Evolutionary conservation across 2,329 filamentous ascomycete species (phyloP).

Genomic region (Epichloe glyceriae): DNA sequence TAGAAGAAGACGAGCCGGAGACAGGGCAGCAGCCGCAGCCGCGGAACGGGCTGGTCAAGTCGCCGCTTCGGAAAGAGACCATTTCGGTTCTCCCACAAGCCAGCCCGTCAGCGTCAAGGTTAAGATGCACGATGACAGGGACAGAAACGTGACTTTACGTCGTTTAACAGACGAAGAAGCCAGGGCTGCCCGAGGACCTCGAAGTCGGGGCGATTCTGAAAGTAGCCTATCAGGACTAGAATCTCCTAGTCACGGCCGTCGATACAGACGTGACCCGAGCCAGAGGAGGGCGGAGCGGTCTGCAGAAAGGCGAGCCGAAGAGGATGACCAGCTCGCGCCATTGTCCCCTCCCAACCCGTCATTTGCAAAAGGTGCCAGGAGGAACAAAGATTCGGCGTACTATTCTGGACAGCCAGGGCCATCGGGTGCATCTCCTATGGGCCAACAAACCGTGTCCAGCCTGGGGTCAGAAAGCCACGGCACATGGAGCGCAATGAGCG

Average conservation of each 20-base stretch:
- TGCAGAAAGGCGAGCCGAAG: conserved; percentile 32
- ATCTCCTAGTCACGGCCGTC: conserved; percentile 28
- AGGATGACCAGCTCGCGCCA: conserved; percentile 25
- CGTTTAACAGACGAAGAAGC: conserved; percentile 49
- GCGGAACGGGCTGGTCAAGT: conserved; percentile 33
- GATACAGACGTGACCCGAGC: conserved; percentile 42
- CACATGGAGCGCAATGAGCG: conserved; percentile 41
- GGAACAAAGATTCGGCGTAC: conserved; percentile 47
- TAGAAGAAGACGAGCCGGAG: conserved; percentile 31
- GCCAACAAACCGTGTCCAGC: conserved; percentile 32
- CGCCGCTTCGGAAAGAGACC: conserved; percentile 27
- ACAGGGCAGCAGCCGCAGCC: conserved; percentile 33
- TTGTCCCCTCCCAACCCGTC: conserved; percentile 43
- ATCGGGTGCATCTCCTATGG: conserved; percentile 27
- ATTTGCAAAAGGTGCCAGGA: conserved; percentile 37
- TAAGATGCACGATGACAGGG: conserved; percentile 46
- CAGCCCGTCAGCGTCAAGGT: conserved; percentile 45
- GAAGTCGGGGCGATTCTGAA: conserved; percentile 34
- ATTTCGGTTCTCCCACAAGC: conserved; percentile 28
- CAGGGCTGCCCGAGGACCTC: conserved; percentile 26
- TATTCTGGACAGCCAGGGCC: conserved; percentile 40
- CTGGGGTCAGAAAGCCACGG: conserved; percentile 37
- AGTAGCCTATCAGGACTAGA: conserved; percentile 47
- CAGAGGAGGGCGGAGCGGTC: conserved; percentile 32
- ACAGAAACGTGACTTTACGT: conserved; percentile 48